Conservation (phyloP, 1,284 basidiomycete genomes). For the Ganoderma lingzhi region DNA sequence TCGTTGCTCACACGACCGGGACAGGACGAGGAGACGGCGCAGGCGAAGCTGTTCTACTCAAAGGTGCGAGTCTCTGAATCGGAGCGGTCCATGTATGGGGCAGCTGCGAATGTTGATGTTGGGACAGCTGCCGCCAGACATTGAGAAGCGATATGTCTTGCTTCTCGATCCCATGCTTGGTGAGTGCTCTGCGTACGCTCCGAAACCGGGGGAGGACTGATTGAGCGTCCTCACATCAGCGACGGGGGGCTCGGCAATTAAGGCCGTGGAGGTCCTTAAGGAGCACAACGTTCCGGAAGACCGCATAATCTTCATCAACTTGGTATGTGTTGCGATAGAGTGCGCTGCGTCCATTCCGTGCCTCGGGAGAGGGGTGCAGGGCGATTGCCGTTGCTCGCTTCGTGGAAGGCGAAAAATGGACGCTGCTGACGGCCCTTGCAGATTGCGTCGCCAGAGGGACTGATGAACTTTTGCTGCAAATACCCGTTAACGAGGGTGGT, state of each 20-base stretch:
- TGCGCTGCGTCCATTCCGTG: slow-evolving; percentile 14
- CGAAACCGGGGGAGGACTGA: not conserved
- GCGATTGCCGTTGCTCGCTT: not conserved
- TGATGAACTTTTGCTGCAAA: slow-evolving; percentile 81
- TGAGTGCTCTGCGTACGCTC: slow-evolving; percentile 46
- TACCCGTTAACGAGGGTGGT: slow-evolving; percentile 89
- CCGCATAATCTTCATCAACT: slow-evolving; percentile 96
- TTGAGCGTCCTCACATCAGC: slow-evolving; percentile 55
- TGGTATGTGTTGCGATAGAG: slow-evolving; percentile 59
- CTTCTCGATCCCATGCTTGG: slow-evolving; percentile 98
- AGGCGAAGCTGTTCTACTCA: slow-evolving; percentile 90
- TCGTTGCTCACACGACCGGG: not conserved
- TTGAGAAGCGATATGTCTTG: slow-evolving; percentile 90
- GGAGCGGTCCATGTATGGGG: not conserved
- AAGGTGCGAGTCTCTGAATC: slow-evolving; percentile 56
- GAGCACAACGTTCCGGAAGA: slow-evolving; percentile 90
- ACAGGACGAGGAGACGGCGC: slow-evolving; percentile 91
- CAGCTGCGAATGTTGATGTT: slow-evolving; percentile 1
- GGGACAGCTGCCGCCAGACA: slow-evolving; percentile 89
- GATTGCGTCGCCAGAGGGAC: slow-evolving; percentile 93
- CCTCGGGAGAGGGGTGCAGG: not conserved
- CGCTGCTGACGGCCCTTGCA: slow-evolving; percentile 41
- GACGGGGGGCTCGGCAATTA: slow-evolving; percentile 97
- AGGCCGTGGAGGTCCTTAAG: slow-evolving; percentile 94
- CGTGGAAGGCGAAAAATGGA: no score